Base-by-base conservation (phyloP, 345 rosid genomes). In the Clarkia xantiana region DNA sequence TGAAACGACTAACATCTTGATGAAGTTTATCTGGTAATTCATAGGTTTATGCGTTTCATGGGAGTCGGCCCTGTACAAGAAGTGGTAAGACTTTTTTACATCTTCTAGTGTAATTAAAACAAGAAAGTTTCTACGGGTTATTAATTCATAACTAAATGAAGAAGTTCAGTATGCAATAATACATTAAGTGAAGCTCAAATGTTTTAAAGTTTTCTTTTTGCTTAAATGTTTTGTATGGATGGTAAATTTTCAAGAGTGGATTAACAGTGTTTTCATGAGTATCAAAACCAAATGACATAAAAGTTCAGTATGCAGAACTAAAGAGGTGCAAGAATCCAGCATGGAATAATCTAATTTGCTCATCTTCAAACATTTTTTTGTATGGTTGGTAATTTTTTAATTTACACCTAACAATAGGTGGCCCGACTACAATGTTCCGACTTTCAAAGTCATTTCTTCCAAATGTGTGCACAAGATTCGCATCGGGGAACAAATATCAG, bases 21-120 rank as follows among this genome's bases (percentile, higher is more conserved):
- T 47, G 45, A 16, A 23, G 50, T 44, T 47, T 51, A 20, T 17
- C 6, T 8, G 57, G 34, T 42, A 40, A 54, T 12, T 48, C 62
- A 63, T 73, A 91, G 98, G 98, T 75, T 71, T 87, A 54, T 91
- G 96, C 52, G 58, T 87, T 55, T 78, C 87, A 4, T 87, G 87
- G 88, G 95, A 91, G 62, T 58, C 95, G 4, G 42, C 62, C 14
- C 75, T 87, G 41, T 91, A 74, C 62, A 66, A 25, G 67, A 87
- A 91, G 75, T 91, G 96, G 96, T 86, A 61, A 78, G 76, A 55
- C 50, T 44, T 59, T n/a, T 23, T 62, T 48, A 22, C 14, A 20
- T 14, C 15, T n/a, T 34, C 17, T 14, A 25, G 15, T 34, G 9
- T 22, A 10, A 11, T 14, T 49, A 14, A 23, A 40, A 14, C 25